Percentiles rank a stretch among this genome's conserved stretches.
Conservation (phyloP, 208 protist genomes). For the Naegleria fowleri region DNA sequence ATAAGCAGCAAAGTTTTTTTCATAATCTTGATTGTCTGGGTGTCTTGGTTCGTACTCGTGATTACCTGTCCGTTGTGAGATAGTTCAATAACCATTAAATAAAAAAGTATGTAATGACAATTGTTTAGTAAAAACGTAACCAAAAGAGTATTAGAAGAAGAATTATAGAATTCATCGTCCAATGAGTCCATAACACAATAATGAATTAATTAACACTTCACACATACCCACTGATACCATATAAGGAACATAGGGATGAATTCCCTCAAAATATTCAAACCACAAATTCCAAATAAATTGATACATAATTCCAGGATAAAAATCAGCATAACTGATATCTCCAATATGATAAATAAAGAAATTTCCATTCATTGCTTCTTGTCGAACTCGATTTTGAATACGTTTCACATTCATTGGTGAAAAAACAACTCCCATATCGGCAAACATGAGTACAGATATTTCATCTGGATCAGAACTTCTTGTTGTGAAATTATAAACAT, state of each 20-base stretch:
- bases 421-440: background rate
- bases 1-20: background rate
- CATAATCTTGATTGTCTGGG: background rate
- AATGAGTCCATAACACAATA: too few relatives aligned
- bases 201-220: background rate
- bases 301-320: background rate
- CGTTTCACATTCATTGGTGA: background rate
- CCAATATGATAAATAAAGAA: background rate
- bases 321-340: constrained; percentile 3
- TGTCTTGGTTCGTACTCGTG: background rate
- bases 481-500: background rate
- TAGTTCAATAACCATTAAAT: too few relatives aligned
- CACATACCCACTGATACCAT: background rate
- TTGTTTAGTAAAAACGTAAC: too few relatives aligned
- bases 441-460: background rate
- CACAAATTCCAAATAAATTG: background rate
- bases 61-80: background rate
- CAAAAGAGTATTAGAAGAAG: too few relatives aligned
- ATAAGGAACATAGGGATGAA: background rate
- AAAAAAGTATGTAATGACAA: too few relatives aligned
- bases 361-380: background rate
- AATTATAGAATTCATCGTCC: too few relatives aligned
- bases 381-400: background rate
- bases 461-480: background rate
- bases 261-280: background rate